These are phyloP conservation scores for Fusarium floridanum DNA, from an alignment of 2,329 filamentous ascomycete species.

Conservation along the genomic window DNA sequence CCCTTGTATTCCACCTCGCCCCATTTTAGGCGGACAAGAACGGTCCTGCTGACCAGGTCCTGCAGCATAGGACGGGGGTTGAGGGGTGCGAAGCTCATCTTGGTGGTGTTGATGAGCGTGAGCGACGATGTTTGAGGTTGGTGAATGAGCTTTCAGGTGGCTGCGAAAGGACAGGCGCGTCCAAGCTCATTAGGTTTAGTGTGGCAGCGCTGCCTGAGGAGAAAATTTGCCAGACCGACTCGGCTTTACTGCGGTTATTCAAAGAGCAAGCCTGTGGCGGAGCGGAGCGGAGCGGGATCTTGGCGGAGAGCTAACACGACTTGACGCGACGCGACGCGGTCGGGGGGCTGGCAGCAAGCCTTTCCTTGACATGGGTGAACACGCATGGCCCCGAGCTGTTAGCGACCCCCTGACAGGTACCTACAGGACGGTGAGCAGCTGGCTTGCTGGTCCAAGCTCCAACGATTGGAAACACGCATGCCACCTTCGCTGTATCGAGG, in stretches of 20 bases:
- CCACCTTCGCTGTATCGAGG: neutral
- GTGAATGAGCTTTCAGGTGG: constrained; percentile 38
- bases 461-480: neutral
- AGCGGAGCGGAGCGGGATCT: constrained; percentile 13
- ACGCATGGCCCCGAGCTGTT: neutral
- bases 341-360: neutral
- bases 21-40: constrained; percentile 97
- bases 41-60: constrained; percentile 89
- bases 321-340: neutral
- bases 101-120: constrained; percentile 38
- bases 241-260: constrained; percentile 37
- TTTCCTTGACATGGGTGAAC: neutral
- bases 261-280: neutral
- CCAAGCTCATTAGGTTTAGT: constrained; percentile 33
- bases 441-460: neutral
- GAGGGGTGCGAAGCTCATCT: constrained; percentile 81
- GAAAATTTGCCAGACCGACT: constrained; percentile 26
- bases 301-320: neutral
- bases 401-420: neutral
- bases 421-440: neutral
- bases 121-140: constrained; percentile 35
- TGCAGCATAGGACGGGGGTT: constrained; percentile 98
- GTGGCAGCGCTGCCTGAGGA: constrained; percentile 33
- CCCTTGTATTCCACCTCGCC: constrained; percentile 98
- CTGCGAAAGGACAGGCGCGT: constrained; percentile 41